Base-by-base conservation (phyloP, 192 early-diverging fungal species). In the Podila clonocystis region DNA sequence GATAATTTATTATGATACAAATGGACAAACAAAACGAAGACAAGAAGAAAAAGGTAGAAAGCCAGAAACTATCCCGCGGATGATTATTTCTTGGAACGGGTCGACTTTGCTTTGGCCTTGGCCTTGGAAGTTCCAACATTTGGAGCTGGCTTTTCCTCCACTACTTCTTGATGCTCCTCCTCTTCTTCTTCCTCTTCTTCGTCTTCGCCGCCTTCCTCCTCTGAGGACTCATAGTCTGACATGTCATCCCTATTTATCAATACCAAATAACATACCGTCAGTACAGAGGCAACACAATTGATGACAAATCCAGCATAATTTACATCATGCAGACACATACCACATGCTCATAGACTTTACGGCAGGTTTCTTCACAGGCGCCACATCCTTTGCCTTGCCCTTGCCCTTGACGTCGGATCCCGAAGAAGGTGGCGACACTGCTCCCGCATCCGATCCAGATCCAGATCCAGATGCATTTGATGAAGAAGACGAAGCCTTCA, bases 201-300 rank as follows among this genome's bases (percentile, higher is more conserved):
- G 4, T 61, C 29, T 9, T 33, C 59, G 3, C 70, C 70, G 24
- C 48, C 71, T 57, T 80, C 77, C 19, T 38, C 71, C 12, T 80
- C 77, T 17, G 77, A 73, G 19, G 77, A 80, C 29, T 80, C 77
- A 26, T 73, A 80, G 19, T 80, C 77, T 30, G 77, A 80, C 77
- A 80, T 80, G 36, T 68, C 70, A 55, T 80, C 70, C 77, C 70
- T 80, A 80, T 33, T 28, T 5, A 19, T 3, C 58, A 57, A 64
- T 9, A 31, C 24, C 41, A 20, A 67, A 30, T 41, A 48, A 31
- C 9, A 63, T 17, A n/a, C 59, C 19, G 41, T 52, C 33, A 65
- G 24, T 63, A 29, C n/a, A 29, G 29, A 28, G 30, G 28, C 59
- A 4, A 11, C 9, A n/a, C 59, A 12, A 48, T 2, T 36, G 36